Conservation (phyloP, 2,329 filamentous ascomycete genomes). For the Fusarium subglutinans region DNA sequence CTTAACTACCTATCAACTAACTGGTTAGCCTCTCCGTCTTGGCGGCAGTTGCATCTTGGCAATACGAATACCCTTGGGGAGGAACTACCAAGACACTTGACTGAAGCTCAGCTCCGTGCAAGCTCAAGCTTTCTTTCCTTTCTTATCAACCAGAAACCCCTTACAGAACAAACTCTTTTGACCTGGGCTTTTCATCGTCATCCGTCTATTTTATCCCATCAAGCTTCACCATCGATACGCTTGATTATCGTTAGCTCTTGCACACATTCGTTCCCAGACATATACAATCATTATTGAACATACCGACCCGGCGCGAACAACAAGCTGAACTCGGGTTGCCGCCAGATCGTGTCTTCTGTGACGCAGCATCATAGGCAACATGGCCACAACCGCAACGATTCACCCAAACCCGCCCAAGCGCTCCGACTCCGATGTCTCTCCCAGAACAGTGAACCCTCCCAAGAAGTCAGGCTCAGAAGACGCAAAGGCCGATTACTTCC, state of each 20-base stretch:
- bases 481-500: constrained; percentile 40
- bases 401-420: constrained; percentile 43
- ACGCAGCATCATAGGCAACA: constrained; percentile 14
- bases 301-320: background rate
- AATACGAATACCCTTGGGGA: constrained; percentile 13
- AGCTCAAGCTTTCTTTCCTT: constrained; percentile 14
- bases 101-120: constrained; percentile 18
- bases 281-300: background rate
- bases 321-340: background rate
- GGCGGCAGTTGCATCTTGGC: constrained; percentile 33
- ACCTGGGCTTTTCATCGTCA: background rate
- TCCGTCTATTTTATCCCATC: constrained; percentile 1
- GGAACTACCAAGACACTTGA: constrained; percentile 8
- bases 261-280: constrained; percentile 14
- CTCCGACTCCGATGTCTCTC: constrained; percentile 56
- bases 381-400: constrained; percentile 37
- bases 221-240: constrained; percentile 5
- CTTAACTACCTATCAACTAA: constrained; percentile 15
- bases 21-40: constrained; percentile 30
- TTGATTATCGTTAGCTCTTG: background rate
- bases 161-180: background rate
- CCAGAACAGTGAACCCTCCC: constrained; percentile 45
- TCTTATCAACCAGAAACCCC: background rate
- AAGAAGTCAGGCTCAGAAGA: constrained; percentile 17
- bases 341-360: background rate